Base-by-base conservation (phyloP, 331 rosid genomes). In the Malus hybrid region DNA sequence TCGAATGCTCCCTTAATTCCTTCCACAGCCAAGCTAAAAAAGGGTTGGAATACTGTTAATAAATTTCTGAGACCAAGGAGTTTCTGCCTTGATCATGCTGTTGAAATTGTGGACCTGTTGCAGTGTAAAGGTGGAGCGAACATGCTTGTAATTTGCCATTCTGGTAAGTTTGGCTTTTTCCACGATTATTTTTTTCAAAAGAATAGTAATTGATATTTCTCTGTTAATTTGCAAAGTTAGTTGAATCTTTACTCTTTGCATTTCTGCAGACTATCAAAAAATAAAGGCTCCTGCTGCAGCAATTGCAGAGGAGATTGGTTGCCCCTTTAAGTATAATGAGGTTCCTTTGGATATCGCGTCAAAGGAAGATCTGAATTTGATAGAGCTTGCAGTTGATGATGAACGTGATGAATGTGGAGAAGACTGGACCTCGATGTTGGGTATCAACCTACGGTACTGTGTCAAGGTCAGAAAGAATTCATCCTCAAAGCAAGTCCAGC, bases 51-150 rank as follows among this genome's bases (percentile, higher is more conserved):
- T 73, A 75, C 86, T 52, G 75, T 81, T 61, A 63, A 82, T 73
- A 89, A 86, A 70, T 84, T 86, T 85, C 80, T 87, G 61, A 92
- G 97, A 81, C 99, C 99, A 28, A 87, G 96, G 77, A 89, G 93
- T 76, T 94, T 94, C 88, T 94, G 99, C 85, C 80, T 94, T 86
- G 97, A 89, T 84, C 99, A 94, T 72, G 97, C 97, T 68, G 84
- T 89, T 81, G 91, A 88, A 81, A 74, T 87, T 80, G 81, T 90
- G 78, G 93, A 94, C 75, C 83, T 94, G 87, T 82, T 94, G 91
- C 89, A 75, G 84, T 24, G 84, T 77, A 92, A 85, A 90, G 99
- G 97, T 69, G 97, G 99, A 82, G 96, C 91, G 15, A 86, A 84
- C 60, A 72, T 90, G 81, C 97, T 94, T 84, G 87, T 90, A 61